These are phyloP conservation scores for Salvia hispanica DNA, from an alignment of 257 asterid species.

Conservation along the genomic window DNA sequence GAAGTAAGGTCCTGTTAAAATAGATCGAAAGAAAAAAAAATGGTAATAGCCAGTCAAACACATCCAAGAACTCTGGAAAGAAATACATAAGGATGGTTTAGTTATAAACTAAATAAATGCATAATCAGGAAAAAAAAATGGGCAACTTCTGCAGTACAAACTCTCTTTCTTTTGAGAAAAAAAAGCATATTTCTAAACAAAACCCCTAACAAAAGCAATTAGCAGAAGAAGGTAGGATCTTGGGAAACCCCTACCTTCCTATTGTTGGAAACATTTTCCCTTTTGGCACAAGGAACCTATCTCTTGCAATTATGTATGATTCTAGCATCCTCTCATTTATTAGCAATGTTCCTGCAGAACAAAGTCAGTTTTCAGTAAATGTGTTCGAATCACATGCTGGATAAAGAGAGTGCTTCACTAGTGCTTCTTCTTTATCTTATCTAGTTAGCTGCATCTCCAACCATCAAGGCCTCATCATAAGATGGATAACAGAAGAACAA, in stretches of 20 bases:
- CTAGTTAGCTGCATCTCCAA: conserved; percentile 19
- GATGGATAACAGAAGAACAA: conserved; percentile 18
- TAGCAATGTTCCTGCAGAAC: conserved; percentile 84
- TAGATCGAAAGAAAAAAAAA: background rate
- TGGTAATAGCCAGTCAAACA: background rate
- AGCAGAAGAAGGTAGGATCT: conserved; percentile 19
- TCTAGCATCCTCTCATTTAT: conserved; percentile 98
- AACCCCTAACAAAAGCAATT: background rate
- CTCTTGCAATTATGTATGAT: conserved; percentile 96
- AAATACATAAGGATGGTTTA: background rate
- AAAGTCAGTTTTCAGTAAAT: conserved; percentile 23
- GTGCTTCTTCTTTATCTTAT: conserved; percentile 17
- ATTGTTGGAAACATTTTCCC: conserved; percentile 95
- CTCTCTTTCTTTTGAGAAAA: background rate
- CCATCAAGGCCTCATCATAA: conserved; percentile 17
- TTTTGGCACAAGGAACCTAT: conserved; percentile 84
- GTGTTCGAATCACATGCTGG: conserved; percentile 29
- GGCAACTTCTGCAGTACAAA: background rate
- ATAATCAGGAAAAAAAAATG: conserved; percentile 14
- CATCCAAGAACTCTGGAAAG: background rate
- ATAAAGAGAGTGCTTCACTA: conserved; percentile 2
- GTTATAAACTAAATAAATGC: background rate
- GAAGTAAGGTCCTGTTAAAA: background rate
- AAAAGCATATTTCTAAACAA: conserved; percentile 11
- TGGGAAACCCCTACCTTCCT: conserved; percentile 66